Percentiles rank a stretch among this genome's conserved stretches.
These are phyloP conservation scores for Mucor mucedo DNA, from an alignment of 371 early-diverging fungal species.

Conservation along the genomic window DNA sequence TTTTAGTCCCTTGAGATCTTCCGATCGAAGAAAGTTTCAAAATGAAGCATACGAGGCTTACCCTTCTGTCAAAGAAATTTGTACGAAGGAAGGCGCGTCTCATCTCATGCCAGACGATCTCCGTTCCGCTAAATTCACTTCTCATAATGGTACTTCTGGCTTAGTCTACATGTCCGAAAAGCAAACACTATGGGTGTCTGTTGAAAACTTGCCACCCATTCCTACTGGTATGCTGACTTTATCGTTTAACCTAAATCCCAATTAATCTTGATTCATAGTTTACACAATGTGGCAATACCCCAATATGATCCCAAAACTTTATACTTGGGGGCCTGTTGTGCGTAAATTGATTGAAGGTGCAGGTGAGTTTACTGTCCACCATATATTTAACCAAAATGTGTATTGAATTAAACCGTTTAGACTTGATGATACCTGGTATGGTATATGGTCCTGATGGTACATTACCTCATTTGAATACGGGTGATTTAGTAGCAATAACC, in stretches of 20 bases:
- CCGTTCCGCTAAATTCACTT: slow-evolving; percentile 65
- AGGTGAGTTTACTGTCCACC: slow-evolving; percentile 24
- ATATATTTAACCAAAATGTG: neutral
- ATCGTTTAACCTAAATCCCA: neutral
- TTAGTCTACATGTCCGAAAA: slow-evolving; percentile 60
- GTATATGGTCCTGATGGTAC: slow-evolving; percentile 51
- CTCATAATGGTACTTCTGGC: slow-evolving; percentile 65
- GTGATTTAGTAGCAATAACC: slow-evolving; percentile 59
- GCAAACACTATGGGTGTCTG: slow-evolving; percentile 67
- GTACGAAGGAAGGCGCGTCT: slow-evolving; percentile 29
- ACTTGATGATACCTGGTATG: slow-evolving; percentile 70
- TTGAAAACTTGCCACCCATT: slow-evolving; percentile 40
- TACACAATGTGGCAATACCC: slow-evolving; percentile 74
- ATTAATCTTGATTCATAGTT: slow-evolving; percentile 33
- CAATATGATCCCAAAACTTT: slow-evolving; percentile 59
- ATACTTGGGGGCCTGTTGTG: slow-evolving; percentile 66
- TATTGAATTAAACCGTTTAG: slow-evolving; percentile 26
- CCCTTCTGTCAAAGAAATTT: slow-evolving; percentile 46
- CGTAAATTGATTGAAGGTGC: slow-evolving; percentile 71
- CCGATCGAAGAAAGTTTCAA: slow-evolving; percentile 63
- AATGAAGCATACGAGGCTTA: slow-evolving; percentile 60
- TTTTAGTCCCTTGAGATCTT: slow-evolving; percentile 64
- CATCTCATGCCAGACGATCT: slow-evolving; percentile 61
- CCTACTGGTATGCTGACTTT: slow-evolving; percentile 39
- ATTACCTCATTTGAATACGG: slow-evolving; percentile 51